Base-by-base conservation (phyloP, 2,329 filamentous ascomycete genomes). In the Sclerotinia trifoliorum region DNA sequence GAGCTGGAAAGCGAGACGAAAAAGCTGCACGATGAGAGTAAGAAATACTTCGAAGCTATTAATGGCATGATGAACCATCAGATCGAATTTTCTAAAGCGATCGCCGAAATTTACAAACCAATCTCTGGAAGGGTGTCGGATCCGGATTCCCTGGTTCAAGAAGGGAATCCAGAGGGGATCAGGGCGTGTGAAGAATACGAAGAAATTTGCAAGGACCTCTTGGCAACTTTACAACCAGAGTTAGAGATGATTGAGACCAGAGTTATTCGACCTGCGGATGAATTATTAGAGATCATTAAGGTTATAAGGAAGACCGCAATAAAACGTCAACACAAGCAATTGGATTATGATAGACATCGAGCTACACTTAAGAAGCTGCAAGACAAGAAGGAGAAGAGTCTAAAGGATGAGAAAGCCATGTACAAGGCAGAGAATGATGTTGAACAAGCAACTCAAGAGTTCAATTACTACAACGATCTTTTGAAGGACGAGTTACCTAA, bases 11-110 rank as follows among this genome's bases (percentile, higher is more conserved):
- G 84, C 73, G 94, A 99, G 82, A 98, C 95, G 48, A 98, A 97
- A 85, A 94, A 91, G 80, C 88, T 97, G 42, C 94, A 98, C 81
- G 93, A 97, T 82, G 94, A 98, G 81, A 96, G 93, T 68, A 91
- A 94, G 80, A 97, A 96, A 82, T 99, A 99, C 80, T 97, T 96
- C 76, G 89, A 97, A 66, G 92, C 95, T 78, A 97, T 99, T 82
- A 97, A 98, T 82, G 92, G 91, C 84, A 99, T 99, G 95, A 86
- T 99, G 76, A 87, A 84, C 78, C 94, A 98, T 81, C 95, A 99
- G 83, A 98, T 99, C 80, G 94, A 96, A 79, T 99, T 99, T 82
- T 97, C 94, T 75, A 88, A 97, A 81, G 92, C 94, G 73, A 94
- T 97, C 83, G 90, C 91, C 72, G 95, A 99, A 80, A 90, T 99